Conservation (phyloP, 768 basidiomycete genomes). For the Lactifluus piperatus region DNA sequence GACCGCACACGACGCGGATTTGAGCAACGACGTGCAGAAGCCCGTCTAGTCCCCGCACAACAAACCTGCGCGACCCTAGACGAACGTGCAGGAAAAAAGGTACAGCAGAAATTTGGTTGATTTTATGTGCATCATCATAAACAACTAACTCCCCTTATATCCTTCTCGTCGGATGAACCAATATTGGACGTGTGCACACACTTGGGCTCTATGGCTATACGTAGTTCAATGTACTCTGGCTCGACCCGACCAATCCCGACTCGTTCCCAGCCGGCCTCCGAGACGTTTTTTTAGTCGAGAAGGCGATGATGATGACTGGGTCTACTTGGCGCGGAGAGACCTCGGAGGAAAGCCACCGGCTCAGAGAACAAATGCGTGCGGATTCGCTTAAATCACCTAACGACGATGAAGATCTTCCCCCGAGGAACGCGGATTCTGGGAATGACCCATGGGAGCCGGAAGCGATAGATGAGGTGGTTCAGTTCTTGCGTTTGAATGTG, state of each 20-base stretch:
- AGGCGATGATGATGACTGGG: slow-evolving; percentile 12
- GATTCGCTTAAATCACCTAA: slow-evolving; percentile 56
- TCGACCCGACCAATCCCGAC: slow-evolving; percentile 56
- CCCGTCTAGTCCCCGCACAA: slow-evolving; percentile 59
- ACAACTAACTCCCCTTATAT: too few species aligned
- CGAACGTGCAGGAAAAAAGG: slow-evolving; percentile 59
- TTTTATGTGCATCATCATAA: neutral
- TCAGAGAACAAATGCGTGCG: slow-evolving; percentile 64
- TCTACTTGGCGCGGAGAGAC: slow-evolving; percentile 19
- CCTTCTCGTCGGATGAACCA: too few species aligned
- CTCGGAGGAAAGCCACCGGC: slow-evolving; percentile 46
- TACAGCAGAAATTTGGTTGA: slow-evolving; percentile 24
- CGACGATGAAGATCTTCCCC: slow-evolving; percentile 31
- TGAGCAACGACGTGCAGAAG: slow-evolving; percentile 66
- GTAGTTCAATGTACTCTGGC: slow-evolving; percentile 78
- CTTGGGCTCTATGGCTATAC: neutral
- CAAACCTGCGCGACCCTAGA: slow-evolving; percentile 69
- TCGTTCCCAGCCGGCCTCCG: slow-evolving; percentile 60
- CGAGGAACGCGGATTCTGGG: slow-evolving; percentile 18
- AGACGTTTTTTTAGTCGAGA: slow-evolving; percentile 42
- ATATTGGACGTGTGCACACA: neutral
- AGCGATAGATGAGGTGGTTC: slow-evolving; percentile 57
- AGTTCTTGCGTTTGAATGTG: slow-evolving; percentile 54
- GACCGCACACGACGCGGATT: slow-evolving; percentile 66
- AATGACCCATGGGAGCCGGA: slow-evolving; percentile 40